A percentile compares a stretch with the other conserved stretches of the same genome.
Evolutionary conservation across 2,329 filamentous ascomycete species (phyloP).

Genomic region (Diaporthe eres): DNA sequence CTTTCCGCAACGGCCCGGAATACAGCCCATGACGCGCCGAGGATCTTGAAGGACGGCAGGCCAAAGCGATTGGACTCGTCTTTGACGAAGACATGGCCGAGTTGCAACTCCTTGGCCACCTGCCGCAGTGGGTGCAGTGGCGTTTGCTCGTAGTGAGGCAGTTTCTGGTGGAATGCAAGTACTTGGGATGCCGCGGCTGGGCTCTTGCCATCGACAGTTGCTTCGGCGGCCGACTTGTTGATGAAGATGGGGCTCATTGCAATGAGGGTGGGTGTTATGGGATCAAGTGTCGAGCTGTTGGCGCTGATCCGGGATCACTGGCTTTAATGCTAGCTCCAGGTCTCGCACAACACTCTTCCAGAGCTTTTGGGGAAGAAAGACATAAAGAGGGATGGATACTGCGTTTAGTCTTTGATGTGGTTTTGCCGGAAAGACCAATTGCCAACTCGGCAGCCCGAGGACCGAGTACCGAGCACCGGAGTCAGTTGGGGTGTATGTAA

Average conservation of each 20-base stretch:
- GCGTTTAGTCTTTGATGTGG: neutral
- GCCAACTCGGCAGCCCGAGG: neutral
- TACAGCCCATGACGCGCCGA: constrained; percentile 82
- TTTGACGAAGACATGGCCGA: constrained; percentile 75
- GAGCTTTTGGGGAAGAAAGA: no score
- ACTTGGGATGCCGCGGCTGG: constrained; percentile 23
- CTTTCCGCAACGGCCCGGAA: constrained; percentile 68
- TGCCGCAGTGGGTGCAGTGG: constrained; percentile 64
- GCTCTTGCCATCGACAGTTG: neutral
- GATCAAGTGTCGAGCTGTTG: no score
- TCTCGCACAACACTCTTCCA: neutral
- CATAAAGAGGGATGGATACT: neutral
- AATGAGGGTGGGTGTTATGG: neutral
- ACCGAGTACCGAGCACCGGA: neutral
- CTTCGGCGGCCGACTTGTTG: neutral
- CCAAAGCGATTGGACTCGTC: constrained; percentile 79
- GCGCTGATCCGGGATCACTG: no score
- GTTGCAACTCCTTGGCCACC: constrained; percentile 70
- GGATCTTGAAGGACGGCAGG: constrained; percentile 83
- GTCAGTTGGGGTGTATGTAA: no score
- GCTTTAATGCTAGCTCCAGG: neutral
- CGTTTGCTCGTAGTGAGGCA: constrained; percentile 71
- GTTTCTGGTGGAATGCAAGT: constrained; percentile 67
- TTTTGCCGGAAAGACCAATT: neutral
- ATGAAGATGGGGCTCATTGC: constrained; percentile 10